Conservation (phyloP, 805 yeast species). For the Schizosaccharomyces octosporus region DNA sequence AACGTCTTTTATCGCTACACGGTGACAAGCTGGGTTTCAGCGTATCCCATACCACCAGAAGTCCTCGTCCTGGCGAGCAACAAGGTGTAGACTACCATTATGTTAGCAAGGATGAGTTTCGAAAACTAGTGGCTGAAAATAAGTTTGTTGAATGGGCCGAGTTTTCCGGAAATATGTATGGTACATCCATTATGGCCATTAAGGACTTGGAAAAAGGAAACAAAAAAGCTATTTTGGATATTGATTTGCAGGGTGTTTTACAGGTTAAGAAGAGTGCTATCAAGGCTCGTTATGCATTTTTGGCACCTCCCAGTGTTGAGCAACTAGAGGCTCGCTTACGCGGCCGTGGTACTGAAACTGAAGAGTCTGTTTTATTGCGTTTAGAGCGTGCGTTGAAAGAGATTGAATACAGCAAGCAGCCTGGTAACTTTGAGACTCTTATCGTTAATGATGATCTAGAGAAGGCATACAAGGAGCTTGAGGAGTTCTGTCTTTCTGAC, state of each 20-base stretch:
- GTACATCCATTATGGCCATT: slow-evolving; percentile 74
- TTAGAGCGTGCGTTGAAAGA: slow-evolving; percentile 70
- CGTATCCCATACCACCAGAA: slow-evolving; percentile 72
- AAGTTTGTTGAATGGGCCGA: slow-evolving; percentile 94
- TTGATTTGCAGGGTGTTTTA: slow-evolving; percentile 97
- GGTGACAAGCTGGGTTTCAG: slow-evolving; percentile 85
- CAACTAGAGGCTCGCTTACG: slow-evolving; percentile 47
- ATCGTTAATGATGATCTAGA: slow-evolving; percentile 84
- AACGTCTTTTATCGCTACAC: slow-evolving; percentile 68
- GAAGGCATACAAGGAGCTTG: slow-evolving; percentile 60
- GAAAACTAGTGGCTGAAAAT: slow-evolving; percentile 42
- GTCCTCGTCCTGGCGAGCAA: slow-evolving; percentile 75
- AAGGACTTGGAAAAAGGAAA: slow-evolving; percentile 31
- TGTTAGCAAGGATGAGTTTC: slow-evolving; percentile 54
- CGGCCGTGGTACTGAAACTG: slow-evolving; percentile 87
- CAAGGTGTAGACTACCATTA: slow-evolving; percentile 81
- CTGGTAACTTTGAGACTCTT: slow-evolving; percentile 71
- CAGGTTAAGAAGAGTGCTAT: slow-evolving; percentile 62
- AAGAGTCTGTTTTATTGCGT: slow-evolving; percentile 63
- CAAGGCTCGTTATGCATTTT: slow-evolving; percentile 62
- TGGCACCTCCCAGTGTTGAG: slow-evolving; percentile 83
- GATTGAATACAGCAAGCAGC: slow-evolving; percentile 58
- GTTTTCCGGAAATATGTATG: slow-evolving; percentile 92
- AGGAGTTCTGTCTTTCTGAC: slow-evolving; percentile 38
- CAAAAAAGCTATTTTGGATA: slow-evolving; percentile 65